These are phyloP conservation scores for Suillus subaureus DNA, from an alignment of 768 basidiomycete genomes.

Conservation along the genomic window DNA sequence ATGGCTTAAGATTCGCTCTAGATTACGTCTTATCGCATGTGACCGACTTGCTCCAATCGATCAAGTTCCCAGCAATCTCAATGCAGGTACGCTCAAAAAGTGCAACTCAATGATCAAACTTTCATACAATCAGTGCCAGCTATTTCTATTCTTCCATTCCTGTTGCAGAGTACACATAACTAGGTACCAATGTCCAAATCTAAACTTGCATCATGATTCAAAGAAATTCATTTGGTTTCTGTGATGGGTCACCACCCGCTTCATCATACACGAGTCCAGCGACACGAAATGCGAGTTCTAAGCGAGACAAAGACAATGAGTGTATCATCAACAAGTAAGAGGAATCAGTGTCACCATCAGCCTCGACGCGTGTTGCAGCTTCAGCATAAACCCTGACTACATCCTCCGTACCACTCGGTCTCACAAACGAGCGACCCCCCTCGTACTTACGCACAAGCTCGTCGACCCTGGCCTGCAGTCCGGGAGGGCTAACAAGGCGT, in stretches of 20 bases:
- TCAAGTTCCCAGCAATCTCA: neutral
- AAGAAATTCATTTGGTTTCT: conserved; percentile 80
- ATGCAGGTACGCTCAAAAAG: neutral
- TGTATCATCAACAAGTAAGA: neutral
- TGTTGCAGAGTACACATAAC: conserved; percentile 1
- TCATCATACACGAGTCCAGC: conserved; percentile 86
- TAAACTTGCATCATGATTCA: conserved; percentile 31
- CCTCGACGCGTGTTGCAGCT: conserved; percentile 69
- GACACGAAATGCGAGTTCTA: conserved; percentile 85
- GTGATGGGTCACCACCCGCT: conserved; percentile 74
- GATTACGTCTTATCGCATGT: conserved; percentile 25
- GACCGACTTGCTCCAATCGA: neutral
- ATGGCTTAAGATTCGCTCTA: conserved; percentile 16
- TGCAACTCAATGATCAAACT: no score
- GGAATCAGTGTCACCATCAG: conserved; percentile 62
- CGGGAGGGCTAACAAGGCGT: conserved; percentile 75
- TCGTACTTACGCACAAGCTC: conserved; percentile 77
- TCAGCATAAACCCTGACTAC: conserved; percentile 98
- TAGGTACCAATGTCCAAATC: conserved; percentile 2
- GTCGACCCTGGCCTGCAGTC: conserved; percentile 82
- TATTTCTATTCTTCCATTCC: neutral
- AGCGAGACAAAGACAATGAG: conserved; percentile 10
- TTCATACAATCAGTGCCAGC: neutral
- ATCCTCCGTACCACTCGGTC: conserved; percentile 98
- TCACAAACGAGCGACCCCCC: conserved; percentile 88